Evolutionary conservation across 2,329 filamentous ascomycete species (phyloP).

Genomic region (Sporothrix curviconia): DNA sequence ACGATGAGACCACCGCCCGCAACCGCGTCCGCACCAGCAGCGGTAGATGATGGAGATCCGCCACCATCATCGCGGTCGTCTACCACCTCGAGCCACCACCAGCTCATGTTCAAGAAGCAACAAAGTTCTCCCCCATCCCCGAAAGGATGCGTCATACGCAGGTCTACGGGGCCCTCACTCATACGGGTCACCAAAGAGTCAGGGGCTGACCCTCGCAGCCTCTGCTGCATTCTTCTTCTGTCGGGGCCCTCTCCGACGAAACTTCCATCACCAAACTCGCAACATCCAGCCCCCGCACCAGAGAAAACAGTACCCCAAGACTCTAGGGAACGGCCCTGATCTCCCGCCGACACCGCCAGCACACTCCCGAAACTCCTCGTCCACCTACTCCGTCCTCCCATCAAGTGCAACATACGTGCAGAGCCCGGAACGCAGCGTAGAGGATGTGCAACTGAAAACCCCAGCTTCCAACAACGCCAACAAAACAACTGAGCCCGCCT

Average conservation of each 20-base stretch:
- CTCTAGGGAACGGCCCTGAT: constrained; percentile 40
- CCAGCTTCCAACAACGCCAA: constrained; percentile 48
- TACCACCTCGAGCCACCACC: constrained; percentile 12
- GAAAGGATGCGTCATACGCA: constrained; percentile 22
- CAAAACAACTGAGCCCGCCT: constrained; percentile 60
- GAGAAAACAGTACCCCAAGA: constrained; percentile 37
- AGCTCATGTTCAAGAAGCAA: constrained; percentile 31
- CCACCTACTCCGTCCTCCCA: constrained; percentile 38
- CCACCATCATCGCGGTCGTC: constrained; percentile 1
- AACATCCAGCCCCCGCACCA: constrained; percentile 32
- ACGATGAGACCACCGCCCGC: constrained; percentile 6
- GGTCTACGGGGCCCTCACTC: constrained; percentile 12
- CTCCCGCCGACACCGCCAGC: constrained; percentile 58
- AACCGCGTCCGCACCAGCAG: neutral
- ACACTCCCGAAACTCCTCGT: constrained; percentile 52
- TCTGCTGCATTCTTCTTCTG: constrained; percentile 18
- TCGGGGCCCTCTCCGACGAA: constrained; percentile 22
- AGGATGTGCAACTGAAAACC: constrained; percentile 33
- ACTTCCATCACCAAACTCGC: constrained; percentile 25
- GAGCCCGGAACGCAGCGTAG: constrained; percentile 33
- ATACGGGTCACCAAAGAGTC: constrained; percentile 17
- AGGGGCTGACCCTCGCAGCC: constrained; percentile 17
- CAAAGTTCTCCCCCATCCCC: constrained; percentile 34
- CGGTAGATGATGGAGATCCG: neutral
- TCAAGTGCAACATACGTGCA: constrained; percentile 37